A percentile compares a stretch with the other conserved stretches of the same genome.
These are phyloP conservation scores for Sporobolomyces phaffii DNA, from an alignment of 768 basidiomycete genomes.

Conservation along the genomic window DNA sequence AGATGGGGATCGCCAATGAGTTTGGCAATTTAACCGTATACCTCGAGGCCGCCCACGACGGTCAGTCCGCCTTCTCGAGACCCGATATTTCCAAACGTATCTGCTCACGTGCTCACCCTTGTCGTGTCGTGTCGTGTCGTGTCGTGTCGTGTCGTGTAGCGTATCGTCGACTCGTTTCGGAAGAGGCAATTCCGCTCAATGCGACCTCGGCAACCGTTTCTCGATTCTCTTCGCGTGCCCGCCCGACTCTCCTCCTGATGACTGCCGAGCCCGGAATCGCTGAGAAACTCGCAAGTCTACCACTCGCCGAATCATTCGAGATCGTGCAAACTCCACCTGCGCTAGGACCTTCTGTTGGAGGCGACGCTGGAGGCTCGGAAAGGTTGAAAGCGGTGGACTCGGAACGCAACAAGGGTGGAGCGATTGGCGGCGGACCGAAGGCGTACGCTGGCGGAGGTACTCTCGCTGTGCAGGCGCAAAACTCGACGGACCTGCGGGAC, in stretches of 20 bases:
- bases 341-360: neutral
- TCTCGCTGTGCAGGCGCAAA: neutral
- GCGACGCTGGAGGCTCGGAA: constrained; percentile 54
- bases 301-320: constrained; percentile 6
- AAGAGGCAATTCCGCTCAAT: neutral
- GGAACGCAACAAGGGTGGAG: neutral
- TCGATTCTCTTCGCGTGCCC: constrained; percentile 21
- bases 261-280: constrained; percentile 23
- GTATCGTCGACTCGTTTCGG: constrained; percentile 25
- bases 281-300: neutral
- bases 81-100: neutral
- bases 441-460: constrained; percentile 2
- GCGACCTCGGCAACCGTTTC: no score
- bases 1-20: constrained; percentile 29
- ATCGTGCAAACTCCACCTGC: constrained; percentile 20
- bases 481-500: neutral
- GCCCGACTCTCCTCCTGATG: constrained; percentile 25
- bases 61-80: neutral
- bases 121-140: no score
- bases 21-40: constrained; percentile 29
- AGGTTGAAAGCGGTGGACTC: constrained; percentile 55
- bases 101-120: no score
- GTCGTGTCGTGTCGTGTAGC: neutral
- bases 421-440: constrained; percentile 34
- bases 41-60: constrained; percentile 26